Evolutionary conservation across 2,329 filamentous ascomycete genomes (phyloP).

Genomic region (Verticillium longisporum): DNA sequence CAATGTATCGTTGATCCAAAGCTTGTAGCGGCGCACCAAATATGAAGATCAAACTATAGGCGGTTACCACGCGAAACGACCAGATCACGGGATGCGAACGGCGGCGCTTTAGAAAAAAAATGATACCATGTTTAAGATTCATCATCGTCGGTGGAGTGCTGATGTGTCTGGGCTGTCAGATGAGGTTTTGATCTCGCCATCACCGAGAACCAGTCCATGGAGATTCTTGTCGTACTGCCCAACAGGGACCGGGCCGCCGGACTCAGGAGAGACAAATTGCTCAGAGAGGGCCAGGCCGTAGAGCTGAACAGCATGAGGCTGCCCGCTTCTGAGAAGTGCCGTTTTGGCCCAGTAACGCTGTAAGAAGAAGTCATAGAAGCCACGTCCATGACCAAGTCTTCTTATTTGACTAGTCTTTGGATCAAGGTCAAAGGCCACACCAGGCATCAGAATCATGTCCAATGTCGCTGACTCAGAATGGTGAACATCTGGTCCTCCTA

Average conservation of each 20-base stretch:
- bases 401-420: constrained; percentile 48
- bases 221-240: constrained; percentile 71
- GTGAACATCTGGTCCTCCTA: constrained; percentile 52
- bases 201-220: constrained; percentile 68
- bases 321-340: constrained; percentile 23
- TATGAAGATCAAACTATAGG: background rate
- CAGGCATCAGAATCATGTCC: constrained; percentile 86
- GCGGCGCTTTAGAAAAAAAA: constrained; percentile 12
- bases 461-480: constrained; percentile 44
- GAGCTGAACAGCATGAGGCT: constrained; percentile 38
- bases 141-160: background rate
- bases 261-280: constrained; percentile 61
- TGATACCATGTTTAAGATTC: constrained; percentile 13
- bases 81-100: background rate
- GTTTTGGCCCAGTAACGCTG: constrained; percentile 56
- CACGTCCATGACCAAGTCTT: constrained; percentile 87
- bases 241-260: constrained; percentile 62
- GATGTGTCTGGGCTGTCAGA: constrained; percentile 5
- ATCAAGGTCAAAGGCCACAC: constrained; percentile 78
- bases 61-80: background rate
- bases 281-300: constrained; percentile 80
- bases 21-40: constrained; percentile 44
- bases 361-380: constrained; percentile 94
- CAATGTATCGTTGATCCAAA: constrained; percentile 78
- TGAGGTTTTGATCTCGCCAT: constrained; percentile 49